Base-by-base conservation (phyloP, 257 asterid genomes). In the Scutellaria minor region DNA sequence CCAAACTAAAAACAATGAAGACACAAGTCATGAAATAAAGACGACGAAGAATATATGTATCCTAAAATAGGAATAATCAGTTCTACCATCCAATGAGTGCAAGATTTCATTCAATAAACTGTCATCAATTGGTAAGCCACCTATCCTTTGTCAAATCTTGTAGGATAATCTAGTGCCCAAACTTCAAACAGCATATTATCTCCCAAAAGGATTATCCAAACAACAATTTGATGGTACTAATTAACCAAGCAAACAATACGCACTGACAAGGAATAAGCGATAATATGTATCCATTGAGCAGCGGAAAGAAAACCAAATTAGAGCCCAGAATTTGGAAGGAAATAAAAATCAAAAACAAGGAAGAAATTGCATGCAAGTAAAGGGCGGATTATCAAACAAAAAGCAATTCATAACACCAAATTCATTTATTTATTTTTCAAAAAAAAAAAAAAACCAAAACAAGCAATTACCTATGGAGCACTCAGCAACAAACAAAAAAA, bases 361-460 rank as follows among this genome's bases (percentile, higher is more conserved):
- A 18, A 27, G 42, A 50, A 71, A 70, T 6, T 64, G 75, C 78
- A 80, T 66, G 72, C 71, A 44, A 75, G 44, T 71, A 58, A 7
- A 65, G 8, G 39, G 4, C 51, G 15, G 35, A 53, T 27, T 57
- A 68, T n/a, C 41, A 24, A 45, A 47, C 7, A 45, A 46, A 53
- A n/a, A 56, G 48, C 51, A 71, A 75, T 60, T 37, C 11, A 70
- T 59, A 24, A 58, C 48, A 63, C 46, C 18, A 27, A 41, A 22
- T 35, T 3, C 9, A 12, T 12, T 39, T 14, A 6, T 48, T 40
- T 4, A 50, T 59, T 9, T 18, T 18, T 18, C 18, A 18, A 18
- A 18, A 18, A 2, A 57, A 50, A 3, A 14, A 40, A 75, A 45
- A 57, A 7, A 15, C 73, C 51, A 18, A 42, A 62, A 41, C 67